Percentiles rank a stretch among this genome's conserved stretches.
Conservation (phyloP, 2,329 filamentous ascomycete genomes). For the Botrytis byssoidea region DNA sequence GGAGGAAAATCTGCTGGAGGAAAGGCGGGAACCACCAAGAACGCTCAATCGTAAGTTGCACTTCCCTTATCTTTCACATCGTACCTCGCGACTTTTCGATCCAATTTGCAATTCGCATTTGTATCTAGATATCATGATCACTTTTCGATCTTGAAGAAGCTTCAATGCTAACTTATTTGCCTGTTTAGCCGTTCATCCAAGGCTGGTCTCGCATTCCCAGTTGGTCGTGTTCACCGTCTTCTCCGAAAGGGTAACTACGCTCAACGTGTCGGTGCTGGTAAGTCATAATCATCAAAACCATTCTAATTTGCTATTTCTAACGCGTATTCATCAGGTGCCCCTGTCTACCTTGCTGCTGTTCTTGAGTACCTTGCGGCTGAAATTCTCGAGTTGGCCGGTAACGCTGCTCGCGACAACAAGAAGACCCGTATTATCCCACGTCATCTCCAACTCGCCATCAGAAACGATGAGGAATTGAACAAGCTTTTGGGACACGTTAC, state of each 20-base stretch:
- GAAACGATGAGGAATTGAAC: constrained; percentile 99
- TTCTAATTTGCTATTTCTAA: constrained; percentile 30
- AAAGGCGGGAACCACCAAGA: constrained; percentile 99
- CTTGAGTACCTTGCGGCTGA: constrained; percentile 98
- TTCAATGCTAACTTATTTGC: constrained; percentile 20
- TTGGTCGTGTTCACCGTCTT: constrained; percentile 98
- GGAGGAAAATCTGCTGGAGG: constrained; percentile 95
- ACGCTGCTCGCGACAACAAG: constrained; percentile 99
- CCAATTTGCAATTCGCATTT: constrained; percentile 35
- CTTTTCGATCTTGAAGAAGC: constrained; percentile 46
- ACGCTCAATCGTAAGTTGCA: constrained; percentile 92
- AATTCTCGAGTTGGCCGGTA: constrained; percentile 97
- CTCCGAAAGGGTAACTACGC: constrained; percentile 99
- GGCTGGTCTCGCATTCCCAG: constrained; percentile 97
- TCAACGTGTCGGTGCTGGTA: constrained; percentile 96
- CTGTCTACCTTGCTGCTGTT: constrained; percentile 94
- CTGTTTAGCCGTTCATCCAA: constrained; percentile 86
- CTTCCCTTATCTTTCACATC: constrained; percentile 20
- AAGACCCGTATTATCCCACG: constrained; percentile 99
- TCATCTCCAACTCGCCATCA: constrained; percentile 98
- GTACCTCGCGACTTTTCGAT: constrained; percentile 22
- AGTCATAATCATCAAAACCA: constrained; percentile 36
- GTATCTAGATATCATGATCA: not conserved
- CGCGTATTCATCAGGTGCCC: constrained; percentile 57
- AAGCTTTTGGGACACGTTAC: constrained; percentile 95